Percentiles rank a stretch among this genome's conserved stretches.
These are phyloP conservation scores for Diplodia sapinea DNA, from an alignment of 2,329 filamentous ascomycete genomes.

Conservation along the genomic window DNA sequence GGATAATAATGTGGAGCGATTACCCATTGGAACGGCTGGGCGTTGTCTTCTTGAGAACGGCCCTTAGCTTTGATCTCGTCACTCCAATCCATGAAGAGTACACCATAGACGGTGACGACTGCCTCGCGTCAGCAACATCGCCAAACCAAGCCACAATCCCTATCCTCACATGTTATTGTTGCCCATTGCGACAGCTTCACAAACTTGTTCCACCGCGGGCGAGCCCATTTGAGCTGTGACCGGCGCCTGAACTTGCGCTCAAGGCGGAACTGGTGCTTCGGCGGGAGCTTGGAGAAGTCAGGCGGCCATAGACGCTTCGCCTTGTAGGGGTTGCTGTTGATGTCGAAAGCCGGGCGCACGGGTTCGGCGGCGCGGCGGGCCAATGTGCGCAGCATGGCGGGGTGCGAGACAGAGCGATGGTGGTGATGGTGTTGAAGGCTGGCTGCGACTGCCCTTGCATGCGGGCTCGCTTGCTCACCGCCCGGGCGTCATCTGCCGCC, in stretches of 20 bases:
- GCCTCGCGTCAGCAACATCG: conserved; percentile 37
- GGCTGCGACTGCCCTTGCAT: conserved; percentile 8
- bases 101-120: conserved; percentile 63
- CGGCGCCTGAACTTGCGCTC: conserved; percentile 80
- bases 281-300: conserved; percentile 71
- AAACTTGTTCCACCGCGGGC: conserved; percentile 69
- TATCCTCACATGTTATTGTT: conserved; percentile 59
- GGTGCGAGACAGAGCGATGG: not conserved
- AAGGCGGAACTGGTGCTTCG: conserved; percentile 76
- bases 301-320: conserved; percentile 79
- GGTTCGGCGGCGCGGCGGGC: conserved; percentile 48
- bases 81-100: conserved; percentile 66
- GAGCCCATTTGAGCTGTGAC: conserved; percentile 64
- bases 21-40: conserved; percentile 33
- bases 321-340: conserved; percentile 64
- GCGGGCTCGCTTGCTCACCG: conserved; percentile 29
- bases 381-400: conserved; percentile 56
- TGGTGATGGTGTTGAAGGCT: not conserved
- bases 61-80: conserved; percentile 23
- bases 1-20: not conserved
- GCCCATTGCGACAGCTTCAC: conserved; percentile 69
- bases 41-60: conserved; percentile 4
- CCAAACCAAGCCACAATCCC: conserved; percentile 40
- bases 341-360: conserved; percentile 44
- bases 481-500: conserved; percentile 27